Evolutionary conservation across 2,329 filamentous ascomycete species (phyloP).

Genomic region (Alternaria gansuensis): DNA sequence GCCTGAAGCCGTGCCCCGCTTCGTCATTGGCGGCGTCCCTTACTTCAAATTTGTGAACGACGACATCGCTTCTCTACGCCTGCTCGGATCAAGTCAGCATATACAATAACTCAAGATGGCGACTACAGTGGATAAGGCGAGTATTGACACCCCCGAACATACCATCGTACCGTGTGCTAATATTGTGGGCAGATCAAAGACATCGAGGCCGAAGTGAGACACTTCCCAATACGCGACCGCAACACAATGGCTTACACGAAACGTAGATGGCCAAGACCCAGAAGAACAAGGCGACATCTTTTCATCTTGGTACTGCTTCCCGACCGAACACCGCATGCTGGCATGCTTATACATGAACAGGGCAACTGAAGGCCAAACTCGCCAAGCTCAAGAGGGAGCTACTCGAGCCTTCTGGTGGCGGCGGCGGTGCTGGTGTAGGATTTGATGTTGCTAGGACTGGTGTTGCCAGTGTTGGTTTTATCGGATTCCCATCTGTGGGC

Average conservation of each 20-base stretch:
- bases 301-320: conserved; percentile 74
- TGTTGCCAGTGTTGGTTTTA: conserved; percentile 96
- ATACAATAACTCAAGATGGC: conserved; percentile 72
- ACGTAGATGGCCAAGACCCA: conserved; percentile 90
- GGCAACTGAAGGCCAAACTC: conserved; percentile 95
- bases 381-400: conserved; percentile 97
- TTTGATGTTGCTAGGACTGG: conserved; percentile 98
- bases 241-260: conserved; percentile 36
- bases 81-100: conserved; percentile 14
- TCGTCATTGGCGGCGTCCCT: conserved; percentile 38
- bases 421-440: conserved; percentile 84
- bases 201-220: conserved; percentile 87
- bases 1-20: conserved; percentile 32
- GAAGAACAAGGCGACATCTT: conserved; percentile 96
- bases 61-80: conserved; percentile 19
- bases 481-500: conserved; percentile 96
- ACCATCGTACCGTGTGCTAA: conserved; percentile 46
- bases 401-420: conserved; percentile 81
- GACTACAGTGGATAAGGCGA: conserved; percentile 95
- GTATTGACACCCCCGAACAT: conserved; percentile 34
- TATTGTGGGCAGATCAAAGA: conserved; percentile 79
- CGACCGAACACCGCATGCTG: conserved; percentile 11
- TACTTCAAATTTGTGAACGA: conserved; percentile 46
- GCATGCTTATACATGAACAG: conserved; percentile 52
- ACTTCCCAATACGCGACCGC: conserved; percentile 28